Percentiles rank a stretch among this genome's conserved stretches.
Conservation (phyloP, 75 land plant genomes). For the Isoetes taiwanensis region DNA sequence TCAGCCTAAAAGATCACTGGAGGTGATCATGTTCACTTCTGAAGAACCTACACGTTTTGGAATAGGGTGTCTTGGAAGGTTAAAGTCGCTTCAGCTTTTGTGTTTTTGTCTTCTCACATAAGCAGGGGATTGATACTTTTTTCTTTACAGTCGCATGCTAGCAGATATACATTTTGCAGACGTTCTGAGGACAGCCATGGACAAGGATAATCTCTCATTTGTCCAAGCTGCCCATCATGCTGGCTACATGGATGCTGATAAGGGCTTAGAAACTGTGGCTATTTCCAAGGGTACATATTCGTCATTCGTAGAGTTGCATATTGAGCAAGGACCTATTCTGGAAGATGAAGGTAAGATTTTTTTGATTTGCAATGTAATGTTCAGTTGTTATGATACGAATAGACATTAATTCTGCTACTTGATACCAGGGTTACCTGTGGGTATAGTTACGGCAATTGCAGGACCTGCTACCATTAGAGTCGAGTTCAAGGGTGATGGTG, state of each 20-base stretch:
- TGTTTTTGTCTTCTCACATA: no score
- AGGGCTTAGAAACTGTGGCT: conserved; percentile 34
- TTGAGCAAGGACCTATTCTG: conserved; percentile 92
- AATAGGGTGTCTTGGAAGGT: conserved; percentile 96
- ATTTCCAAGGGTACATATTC: conserved; percentile 44
- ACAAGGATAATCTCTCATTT: conserved; percentile 71
- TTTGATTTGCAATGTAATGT: conserved; percentile 4
- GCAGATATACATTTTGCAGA: conserved; percentile 41
- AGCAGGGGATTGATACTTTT: neutral
- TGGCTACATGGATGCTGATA: conserved; percentile 44
- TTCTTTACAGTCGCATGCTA: conserved; percentile 58
- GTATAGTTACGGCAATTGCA: conserved; percentile 95
- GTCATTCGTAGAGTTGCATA: conserved; percentile 86
- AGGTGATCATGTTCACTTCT: conserved; percentile 82
- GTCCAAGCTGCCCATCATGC: conserved; percentile 66
- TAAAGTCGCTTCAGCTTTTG: neutral
- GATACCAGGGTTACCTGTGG: conserved; percentile 61
- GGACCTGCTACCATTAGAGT: conserved; percentile 96
- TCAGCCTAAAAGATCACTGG: conserved; percentile 69
- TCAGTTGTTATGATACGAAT: neutral
- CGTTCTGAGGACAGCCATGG: conserved; percentile 33
- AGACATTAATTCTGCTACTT: neutral
- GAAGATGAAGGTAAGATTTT: conserved; percentile 69
- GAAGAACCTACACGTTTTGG: conserved; percentile 99
- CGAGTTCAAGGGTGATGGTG: conserved; percentile 84